These are phyloP conservation scores for Bipolaris cookei DNA, from an alignment of 2,329 filamentous ascomycete species.

Conservation along the genomic window DNA sequence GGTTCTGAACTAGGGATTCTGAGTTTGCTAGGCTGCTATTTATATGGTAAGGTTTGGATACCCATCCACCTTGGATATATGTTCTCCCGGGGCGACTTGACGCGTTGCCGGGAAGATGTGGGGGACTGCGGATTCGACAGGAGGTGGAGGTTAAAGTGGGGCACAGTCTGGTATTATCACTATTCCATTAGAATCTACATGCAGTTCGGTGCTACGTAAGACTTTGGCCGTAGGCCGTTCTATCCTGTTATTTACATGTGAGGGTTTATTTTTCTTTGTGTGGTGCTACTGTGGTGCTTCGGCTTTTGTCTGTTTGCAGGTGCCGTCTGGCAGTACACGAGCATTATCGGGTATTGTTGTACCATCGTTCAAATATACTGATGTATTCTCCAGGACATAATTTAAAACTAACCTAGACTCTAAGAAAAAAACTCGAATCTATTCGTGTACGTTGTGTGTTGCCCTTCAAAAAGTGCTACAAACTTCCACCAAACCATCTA, in stretches of 20 bases:
- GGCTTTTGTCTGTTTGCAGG: too few relatives aligned
- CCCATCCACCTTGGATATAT: slow-evolving; percentile 21
- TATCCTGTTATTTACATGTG: too few relatives aligned
- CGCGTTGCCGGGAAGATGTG: slow-evolving; percentile 25
- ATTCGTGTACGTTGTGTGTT: too few relatives aligned
- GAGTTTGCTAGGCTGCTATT: not conserved
- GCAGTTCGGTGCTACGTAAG: too few relatives aligned
- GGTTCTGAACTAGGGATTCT: not conserved
- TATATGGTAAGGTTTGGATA: not conserved
- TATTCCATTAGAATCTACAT: too few relatives aligned
- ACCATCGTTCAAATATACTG: not conserved
- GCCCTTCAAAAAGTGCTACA: not conserved
- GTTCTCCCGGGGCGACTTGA: slow-evolving; percentile 22
- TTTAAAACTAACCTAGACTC: not conserved
- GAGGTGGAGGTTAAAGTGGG: not conserved
- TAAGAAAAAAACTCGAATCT: not conserved
- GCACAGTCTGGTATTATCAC: too few relatives aligned
- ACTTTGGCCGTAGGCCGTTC: too few relatives aligned
- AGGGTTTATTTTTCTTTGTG: too few relatives aligned
- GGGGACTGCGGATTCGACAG: slow-evolving; percentile 18
- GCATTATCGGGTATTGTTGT: not conserved
- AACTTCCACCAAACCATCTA: not conserved
- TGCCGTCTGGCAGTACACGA: not conserved
- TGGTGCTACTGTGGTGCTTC: too few relatives aligned
- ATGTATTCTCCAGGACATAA: not conserved